Evolutionary conservation across 805 yeast species (phyloP), one percentile per base, ranked within the genome.

Genomic region (Kluyveromyces siamensis): DNA sequence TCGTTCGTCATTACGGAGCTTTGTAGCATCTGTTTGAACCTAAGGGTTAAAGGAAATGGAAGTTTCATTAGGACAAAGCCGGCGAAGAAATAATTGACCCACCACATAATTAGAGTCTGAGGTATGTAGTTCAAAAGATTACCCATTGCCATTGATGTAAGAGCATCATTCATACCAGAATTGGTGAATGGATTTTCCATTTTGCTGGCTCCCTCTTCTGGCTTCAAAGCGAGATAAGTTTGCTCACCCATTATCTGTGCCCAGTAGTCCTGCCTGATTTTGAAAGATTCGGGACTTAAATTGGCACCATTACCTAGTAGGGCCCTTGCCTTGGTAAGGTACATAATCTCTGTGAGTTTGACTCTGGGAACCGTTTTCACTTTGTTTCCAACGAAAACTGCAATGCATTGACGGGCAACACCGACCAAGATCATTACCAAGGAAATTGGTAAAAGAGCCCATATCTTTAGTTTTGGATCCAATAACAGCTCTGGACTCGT

Each of bases 391-490:
- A 88, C 68, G 25, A 89, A 67, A 14, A 72, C 65, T 39, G 88
- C 80, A 9, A 83, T 72, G 58, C 83, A 80, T 47, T 85, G 82
- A 48, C 96, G 74, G 27, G 88, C 65, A 17, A 91, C 65, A 8
- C 96, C 96, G 5, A 88, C 88, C 49, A 90, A 67, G 10, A 93
- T 83, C 96, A 93, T 89, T 18, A 89, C 95, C 18, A 84, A 62
- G 6, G 96, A 80, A 41, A 93, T 90, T 21, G 99, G 99, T 36
- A 88, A 65, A 16, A 93, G 71, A 30, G 89, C 98, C 97, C 98
- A 91, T 57, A 81, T 77, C 62, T 85, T 83, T 52, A 93, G 72
- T 47, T 79, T 76, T 5, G 96, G 95, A 61, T 91, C 98, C 42
- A 91, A 70, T 14, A 81, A 66, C 18, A 84, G 64, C 47, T 81